These are phyloP conservation scores for Penicillium psychrosexuale DNA, from an alignment of 2,329 filamentous ascomycete species.

Conservation along the genomic window DNA sequence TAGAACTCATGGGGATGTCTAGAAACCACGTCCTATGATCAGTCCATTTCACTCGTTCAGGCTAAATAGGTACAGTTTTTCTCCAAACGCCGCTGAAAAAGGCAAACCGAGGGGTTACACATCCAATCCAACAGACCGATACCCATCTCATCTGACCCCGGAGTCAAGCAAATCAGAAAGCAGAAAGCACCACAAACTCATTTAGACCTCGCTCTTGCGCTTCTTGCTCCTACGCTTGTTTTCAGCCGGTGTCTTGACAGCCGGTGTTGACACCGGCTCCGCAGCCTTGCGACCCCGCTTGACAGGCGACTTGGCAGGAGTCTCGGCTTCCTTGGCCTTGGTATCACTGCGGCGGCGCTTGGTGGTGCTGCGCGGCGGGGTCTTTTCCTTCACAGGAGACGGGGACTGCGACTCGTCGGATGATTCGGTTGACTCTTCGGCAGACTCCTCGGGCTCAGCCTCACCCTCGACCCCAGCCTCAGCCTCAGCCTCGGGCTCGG, in stretches of 20 bases:
- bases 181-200: conserved; percentile 16
- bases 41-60: background rate
- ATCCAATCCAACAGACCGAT: conserved; percentile 1
- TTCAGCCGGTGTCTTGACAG: conserved; percentile 31
- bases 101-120: conserved; percentile 2
- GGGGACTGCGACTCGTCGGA: conserved; percentile 33
- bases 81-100: conserved; percentile 3
- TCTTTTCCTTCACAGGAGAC: conserved; percentile 43
- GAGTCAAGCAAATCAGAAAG: conserved; percentile 8
- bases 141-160: conserved; percentile 3
- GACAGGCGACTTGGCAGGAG: conserved; percentile 29
- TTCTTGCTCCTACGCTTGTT: conserved; percentile 45
- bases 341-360: conserved; percentile 46
- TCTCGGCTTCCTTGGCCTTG: conserved; percentile 31
- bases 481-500: conserved; percentile 27
- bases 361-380: conserved; percentile 39
- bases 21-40: background rate
- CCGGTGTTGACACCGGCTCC: conserved; percentile 15
- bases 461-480: conserved; percentile 21
- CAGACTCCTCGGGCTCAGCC: conserved; percentile 15
- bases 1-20: background rate
- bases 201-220: conserved; percentile 45
- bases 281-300: conserved; percentile 23
- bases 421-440: conserved; percentile 27
- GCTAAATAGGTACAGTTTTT: conserved; percentile 3